Percentiles rank a stretch among this genome's conserved stretches.
Evolutionary conservation across 192 early-diverging fungal species (phyloP).

Genomic region (Backusella luteola): DNA sequence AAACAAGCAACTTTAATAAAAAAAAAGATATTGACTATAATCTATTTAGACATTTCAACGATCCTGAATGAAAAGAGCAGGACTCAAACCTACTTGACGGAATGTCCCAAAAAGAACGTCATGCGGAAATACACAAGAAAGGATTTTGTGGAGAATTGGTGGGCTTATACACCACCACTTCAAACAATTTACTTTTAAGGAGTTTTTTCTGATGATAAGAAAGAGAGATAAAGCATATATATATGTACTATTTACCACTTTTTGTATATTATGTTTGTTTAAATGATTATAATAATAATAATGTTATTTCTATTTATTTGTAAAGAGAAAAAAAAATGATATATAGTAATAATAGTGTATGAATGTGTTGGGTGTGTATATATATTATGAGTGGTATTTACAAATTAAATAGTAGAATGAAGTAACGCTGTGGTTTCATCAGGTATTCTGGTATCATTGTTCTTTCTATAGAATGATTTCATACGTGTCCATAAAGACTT

Average conservation of each 20-base stretch:
- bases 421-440: conserved; percentile 12
- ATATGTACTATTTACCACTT: background rate
- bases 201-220: background rate
- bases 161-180: background rate
- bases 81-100: background rate
- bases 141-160: conserved; percentile 5
- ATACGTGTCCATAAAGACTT: conserved; percentile 4
- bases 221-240: background rate
- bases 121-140: background rate
- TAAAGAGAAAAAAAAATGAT: background rate
- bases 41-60: background rate
- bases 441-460: background rate
- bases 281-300: background rate
- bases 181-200: background rate
- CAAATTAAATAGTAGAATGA: conserved; percentile 1
- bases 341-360: background rate
- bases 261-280: conserved; percentile 8
- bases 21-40: background rate
- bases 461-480: background rate
- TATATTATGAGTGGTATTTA: background rate
- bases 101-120: background rate
- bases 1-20: background rate
- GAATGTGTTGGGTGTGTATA: background rate
- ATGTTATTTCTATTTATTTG: conserved; percentile 4
- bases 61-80: background rate